Percentiles rank a stretch among this genome's conserved stretches.
Conservation (phyloP, 208 protist genomes). For the Acanthamoeba lenticulata region DNA sequence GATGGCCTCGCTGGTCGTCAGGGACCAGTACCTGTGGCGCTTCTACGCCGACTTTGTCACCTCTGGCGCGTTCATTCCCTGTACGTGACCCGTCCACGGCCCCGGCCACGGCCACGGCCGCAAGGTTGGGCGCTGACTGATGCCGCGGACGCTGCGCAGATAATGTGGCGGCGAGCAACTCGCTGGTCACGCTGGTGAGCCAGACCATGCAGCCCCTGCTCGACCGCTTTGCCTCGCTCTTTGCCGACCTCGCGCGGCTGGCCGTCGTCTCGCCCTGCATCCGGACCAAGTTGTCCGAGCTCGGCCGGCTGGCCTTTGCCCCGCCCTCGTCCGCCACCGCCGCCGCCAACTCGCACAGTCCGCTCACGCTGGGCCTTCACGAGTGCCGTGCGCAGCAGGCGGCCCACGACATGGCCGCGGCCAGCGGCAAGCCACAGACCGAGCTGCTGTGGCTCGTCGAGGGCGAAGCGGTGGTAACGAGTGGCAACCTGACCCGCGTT, state of each 20-base stretch:
- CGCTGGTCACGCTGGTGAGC: background rate
- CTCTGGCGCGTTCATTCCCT: background rate
- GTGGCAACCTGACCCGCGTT: background rate
- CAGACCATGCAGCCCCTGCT: background rate
- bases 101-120: too few species aligned
- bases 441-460: slow-evolving; percentile 9
- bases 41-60: background rate
- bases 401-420: background rate
- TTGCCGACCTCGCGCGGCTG: background rate
- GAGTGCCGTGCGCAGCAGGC: background rate
- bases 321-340: background rate
- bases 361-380: background rate
- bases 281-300: background rate
- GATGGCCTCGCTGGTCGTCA: background rate
- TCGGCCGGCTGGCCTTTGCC: background rate
- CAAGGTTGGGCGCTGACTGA: background rate
- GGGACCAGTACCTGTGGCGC: background rate
- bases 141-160: background rate
- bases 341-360: too few species aligned
- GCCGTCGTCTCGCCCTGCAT: background rate
- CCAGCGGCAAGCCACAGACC: background rate
- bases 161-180: background rate
- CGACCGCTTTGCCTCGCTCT: background rate
- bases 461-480: background rate
- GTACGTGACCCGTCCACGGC: background rate